phyloP scores from a whole-genome alignment of 1,284 basidiomycete genomes.

The Microbotryum saponariae region DNA sequence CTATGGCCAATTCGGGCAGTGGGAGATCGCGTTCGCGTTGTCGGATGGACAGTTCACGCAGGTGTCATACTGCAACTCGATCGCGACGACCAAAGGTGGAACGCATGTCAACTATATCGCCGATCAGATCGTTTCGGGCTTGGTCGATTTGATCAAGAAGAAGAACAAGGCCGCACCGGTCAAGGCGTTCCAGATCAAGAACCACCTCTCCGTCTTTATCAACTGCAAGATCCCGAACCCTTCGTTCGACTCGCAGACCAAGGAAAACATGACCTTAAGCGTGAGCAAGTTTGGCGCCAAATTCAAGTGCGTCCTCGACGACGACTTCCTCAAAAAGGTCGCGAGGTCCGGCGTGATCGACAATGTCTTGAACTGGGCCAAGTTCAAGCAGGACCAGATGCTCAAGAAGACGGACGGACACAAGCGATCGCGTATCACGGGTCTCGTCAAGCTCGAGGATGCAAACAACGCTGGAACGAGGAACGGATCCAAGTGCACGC shows the following conservation, averaged over 20 bases:
- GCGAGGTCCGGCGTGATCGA: slow-evolving; percentile 86
- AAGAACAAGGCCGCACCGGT: slow-evolving; percentile 84
- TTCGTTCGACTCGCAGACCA: slow-evolving; percentile 98
- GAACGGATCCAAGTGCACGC: slow-evolving; percentile 73
- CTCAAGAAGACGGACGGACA: slow-evolving; percentile 95
- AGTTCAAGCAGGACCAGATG: slow-evolving; percentile 91
- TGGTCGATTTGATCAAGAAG: slow-evolving; percentile 72
- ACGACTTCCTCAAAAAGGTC: slow-evolving; percentile 96
- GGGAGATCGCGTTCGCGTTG: slow-evolving; percentile 94
- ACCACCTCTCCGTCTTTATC: slow-evolving; percentile 98
- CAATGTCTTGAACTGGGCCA: slow-evolving; percentile 88
- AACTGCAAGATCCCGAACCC: slow-evolving; percentile 96
- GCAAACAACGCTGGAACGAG: slow-evolving; percentile 94
- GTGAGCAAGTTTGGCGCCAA: slow-evolving; percentile 81
- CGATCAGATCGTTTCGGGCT: slow-evolving; percentile 74
- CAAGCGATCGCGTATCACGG: slow-evolving; percentile 80
- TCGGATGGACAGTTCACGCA: slow-evolving; percentile 81
- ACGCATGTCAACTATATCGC: slow-evolving; percentile 84
- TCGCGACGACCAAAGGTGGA: slow-evolving; percentile 93
- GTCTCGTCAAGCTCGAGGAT: slow-evolving; percentile 88
- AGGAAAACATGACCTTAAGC: slow-evolving; percentile 87
- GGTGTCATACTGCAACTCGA: slow-evolving; percentile 96
- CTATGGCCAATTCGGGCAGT: slow-evolving; percentile 71
- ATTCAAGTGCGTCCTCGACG: slow-evolving; percentile 62
- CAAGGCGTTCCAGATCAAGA: slow-evolving; percentile 88